phyloP scores from a whole-genome alignment of 176 grass and related monocot genomes.

The Musa troglodytarum region DNA sequence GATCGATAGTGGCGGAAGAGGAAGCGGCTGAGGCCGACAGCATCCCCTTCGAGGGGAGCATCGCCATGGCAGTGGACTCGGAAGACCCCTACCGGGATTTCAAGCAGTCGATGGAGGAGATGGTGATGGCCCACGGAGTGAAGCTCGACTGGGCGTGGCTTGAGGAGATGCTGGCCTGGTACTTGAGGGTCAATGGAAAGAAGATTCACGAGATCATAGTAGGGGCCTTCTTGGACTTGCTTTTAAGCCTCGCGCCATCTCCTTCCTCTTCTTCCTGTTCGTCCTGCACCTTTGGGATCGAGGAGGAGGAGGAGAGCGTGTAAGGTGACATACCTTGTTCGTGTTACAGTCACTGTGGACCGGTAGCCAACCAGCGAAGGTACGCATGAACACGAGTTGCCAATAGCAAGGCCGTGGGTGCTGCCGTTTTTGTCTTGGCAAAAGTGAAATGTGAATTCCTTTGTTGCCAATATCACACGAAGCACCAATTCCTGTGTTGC shows the following conservation, averaged over 20 bases:
- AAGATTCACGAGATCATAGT: conserved; percentile 63
- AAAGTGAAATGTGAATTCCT: no score
- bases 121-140: neutral
- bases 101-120: conserved; percentile 1
- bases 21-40: neutral
- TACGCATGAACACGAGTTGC: no score
- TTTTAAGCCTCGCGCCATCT: conserved; percentile 32
- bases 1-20: conserved; percentile 31
- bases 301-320: no score
- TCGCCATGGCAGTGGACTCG: neutral
- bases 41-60: neutral
- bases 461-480: no score
- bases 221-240: conserved; percentile 70
- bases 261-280: conserved; percentile 12
- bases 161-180: conserved; percentile 83
- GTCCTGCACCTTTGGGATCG: neutral
- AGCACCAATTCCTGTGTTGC: no score
- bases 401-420: no score
- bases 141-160: conserved; percentile 60
- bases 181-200: conserved; percentile 63
- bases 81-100: neutral
- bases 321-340: no score
- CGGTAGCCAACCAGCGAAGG: no score
- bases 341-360: no score
- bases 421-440: no score